Evolutionary conservation across 768 basidiomycete species (phyloP), one percentile per base, ranked within the genome.

Genomic region (Scleroderma bovista): DNA sequence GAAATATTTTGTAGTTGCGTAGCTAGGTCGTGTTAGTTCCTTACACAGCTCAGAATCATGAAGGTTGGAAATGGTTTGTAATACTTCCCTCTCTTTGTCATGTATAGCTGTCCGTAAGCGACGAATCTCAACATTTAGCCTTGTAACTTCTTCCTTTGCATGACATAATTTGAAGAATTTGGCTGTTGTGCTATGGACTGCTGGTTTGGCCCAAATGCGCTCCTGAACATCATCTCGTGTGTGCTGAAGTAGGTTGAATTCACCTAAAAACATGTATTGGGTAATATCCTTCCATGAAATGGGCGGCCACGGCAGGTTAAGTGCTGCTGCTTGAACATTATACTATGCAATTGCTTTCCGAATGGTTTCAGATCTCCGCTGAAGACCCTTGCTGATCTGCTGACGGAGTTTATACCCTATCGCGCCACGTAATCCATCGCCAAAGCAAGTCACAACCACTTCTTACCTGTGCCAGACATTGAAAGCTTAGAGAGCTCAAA

Each of bases 221-320:
- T 20, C 29, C 1, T 16, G 6, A 8, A 54, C 13, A n/a, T 46
- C 33, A 17, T 16, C n/a, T 6, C 23, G 23, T 8, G 53, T 41
- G 10, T 54, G 16, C 15, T 19, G 13, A 24, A 54, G 44, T 12
- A 54, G n/a, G 29, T 54, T 39, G 23, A 54, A 51, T 10, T 54
- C 38, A 0, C 38, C 52, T 7, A 54, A 20, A 17, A 51, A 54
- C 10, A 31, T 46, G 41, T 50, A 54, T 3, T 54, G 38, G 2
- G 32, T 31, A 3, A 54, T 47, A 1, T 54, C 44, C 31, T 47
- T 50, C 44, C 48, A 54, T 3, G 31, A 33, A n/a, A 54, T 20
- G 8, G 2, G 3, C 24, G 36, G 44, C 12, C 8, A 36, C 7
- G 39, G 41, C 7, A 16, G 57, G 22, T 17, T 40, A 5, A 40